Base-by-base conservation (phyloP, 257 asterid species). In the Nicotiana undulata region DNA sequence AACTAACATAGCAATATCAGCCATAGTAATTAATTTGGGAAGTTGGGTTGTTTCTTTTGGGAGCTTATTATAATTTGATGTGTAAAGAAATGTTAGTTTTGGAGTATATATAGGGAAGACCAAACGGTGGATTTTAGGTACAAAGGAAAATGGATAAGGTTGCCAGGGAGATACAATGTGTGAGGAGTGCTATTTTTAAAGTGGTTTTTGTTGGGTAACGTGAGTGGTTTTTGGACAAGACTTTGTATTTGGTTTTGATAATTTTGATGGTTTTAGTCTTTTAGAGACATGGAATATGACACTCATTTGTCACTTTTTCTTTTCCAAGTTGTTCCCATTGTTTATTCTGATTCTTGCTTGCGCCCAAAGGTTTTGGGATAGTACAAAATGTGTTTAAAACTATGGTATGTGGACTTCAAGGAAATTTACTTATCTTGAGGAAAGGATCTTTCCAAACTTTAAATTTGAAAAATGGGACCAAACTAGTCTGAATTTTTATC, bases 1-100 rank as follows among this genome's bases (percentile, higher is more conserved):
- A n/a, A 92, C 95, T 85, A 93, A 81, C 67, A 93, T 90, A 56
- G 98, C 97, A 59, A 91, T 93, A 72, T 93, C 98, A 2, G 98
- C 88, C 98, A 93, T 92, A 85, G 49, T 29, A 28, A 24, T 61
- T 24, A 6, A 29, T 26, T 16, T 63, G 16, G 24, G 22, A 55
- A 55, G 60, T 55, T 5, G 63, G 13, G 46, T 20, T 80, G 9
- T 37, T 64, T 32, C 17, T 68, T 37, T 28, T 13, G 32, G n/a
- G 32, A 31, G 28, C 4, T 15, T 17, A 9, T 16, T 22, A 6
- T 67, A 29, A n/a, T 80, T 22, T 80, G 61, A 52, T 68, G 46
- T 6, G 59, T 70, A 70, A 70, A 13, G 18, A 44, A 22, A 44
- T 70, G 20, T 68, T 68, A 0, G n/a, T 2, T 40, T 11, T 11